Evolutionary conservation across 768 basidiomycete species (phyloP), one percentile per base, ranked within the genome.

Genomic region (Tylopilus sp.): DNA sequence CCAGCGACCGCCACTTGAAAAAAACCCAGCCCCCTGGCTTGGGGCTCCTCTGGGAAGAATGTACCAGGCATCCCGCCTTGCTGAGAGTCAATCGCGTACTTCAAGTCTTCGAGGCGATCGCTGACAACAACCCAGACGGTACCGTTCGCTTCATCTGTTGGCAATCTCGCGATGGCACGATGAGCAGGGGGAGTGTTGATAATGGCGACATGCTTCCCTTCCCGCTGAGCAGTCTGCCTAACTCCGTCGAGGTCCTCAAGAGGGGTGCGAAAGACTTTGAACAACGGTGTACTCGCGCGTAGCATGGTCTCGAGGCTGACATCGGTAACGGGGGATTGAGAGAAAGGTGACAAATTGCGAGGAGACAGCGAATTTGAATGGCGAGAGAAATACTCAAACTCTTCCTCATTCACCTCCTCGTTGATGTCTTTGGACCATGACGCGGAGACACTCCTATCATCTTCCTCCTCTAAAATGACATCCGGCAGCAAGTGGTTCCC

Each of bases 1-100:
- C 69, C 71, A n/a, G 70, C 71, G 46, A 70, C 28, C 28, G 56
- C 55, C 47, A 71, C 60, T 45, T 72, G 70, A 57, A 72, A 52
- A 61, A 71, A 71, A 24, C 58, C 58, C 30, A 61, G 42, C 40
- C 64, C 56, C 41, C 52, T 61, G 10, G 48, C 46, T 31, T 46
- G 57, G 9, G 50, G 45, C 42, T 58, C 57, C 11, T 68, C 62
- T 6, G 38, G 44, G 46, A 69, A 61, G 30, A 70, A 53, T 28
- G 57, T 60, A 10, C 70, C 70, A 21, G 70, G 69, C 70, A 70
- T 70, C 4, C 63, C 60, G 8, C 55, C 56, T 43, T 62, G 68
- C 44, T 70, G 69, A 30, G 64, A 66, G 52, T 70, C 64, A 31
- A 70, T 50, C 14, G 69, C 69, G 19, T 70, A 69, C 48, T 58